Evolutionary conservation across 495 filamentous ascomycete genomes (phyloP), one percentile per base, ranked within the genome.

Genomic region (Penicillium taxi): DNA sequence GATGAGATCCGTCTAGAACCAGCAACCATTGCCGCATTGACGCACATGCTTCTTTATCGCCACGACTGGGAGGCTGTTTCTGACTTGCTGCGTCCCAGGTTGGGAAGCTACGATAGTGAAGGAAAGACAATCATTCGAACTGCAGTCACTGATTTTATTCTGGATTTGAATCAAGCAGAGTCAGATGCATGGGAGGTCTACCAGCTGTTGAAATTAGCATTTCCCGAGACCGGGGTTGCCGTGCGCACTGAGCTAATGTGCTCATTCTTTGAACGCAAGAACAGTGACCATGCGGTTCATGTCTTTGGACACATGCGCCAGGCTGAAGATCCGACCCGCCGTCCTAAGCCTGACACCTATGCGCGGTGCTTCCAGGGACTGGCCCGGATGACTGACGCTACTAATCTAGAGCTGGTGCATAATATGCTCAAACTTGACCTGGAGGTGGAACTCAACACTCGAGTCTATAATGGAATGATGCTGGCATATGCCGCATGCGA

Each of bases 381-480:
- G 11, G 85, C 81, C 11, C 61, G 69, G 17, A 67, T 67, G 6
- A 73, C 64, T 0, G 81, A 93, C 42, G 37, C 60, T 2, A 80
- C 84, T 22, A 75, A 74, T 25, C 61, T 95, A 21, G 70, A 78
- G 38, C 72, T 80, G 24, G 72, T 94, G 11, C 83, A 93, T 53
- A 94, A 94, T 49, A 87, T 93, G 75, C 69, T 95, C 30, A 95
- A 94, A 59, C 77, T 96, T 44, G 91, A 96, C 60, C 64, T 77
- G 6, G 69, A 75, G 27, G 68, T 96, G 23, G 80, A 91, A 39
- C 67, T 81, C 11, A 80, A 77, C 53, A 96, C 90, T 2, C 64
- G 63, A 32, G 55, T 96, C 1, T 69, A 78, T 33, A 95, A 95
- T 47, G 73, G 80, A 0, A 64, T 98, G 17, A 95, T 98, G 82